Evolutionary conservation across 768 basidiomycete species (phyloP), one percentile per base, ranked within the genome.

Genomic region (Gloeostereum incarnatum): DNA sequence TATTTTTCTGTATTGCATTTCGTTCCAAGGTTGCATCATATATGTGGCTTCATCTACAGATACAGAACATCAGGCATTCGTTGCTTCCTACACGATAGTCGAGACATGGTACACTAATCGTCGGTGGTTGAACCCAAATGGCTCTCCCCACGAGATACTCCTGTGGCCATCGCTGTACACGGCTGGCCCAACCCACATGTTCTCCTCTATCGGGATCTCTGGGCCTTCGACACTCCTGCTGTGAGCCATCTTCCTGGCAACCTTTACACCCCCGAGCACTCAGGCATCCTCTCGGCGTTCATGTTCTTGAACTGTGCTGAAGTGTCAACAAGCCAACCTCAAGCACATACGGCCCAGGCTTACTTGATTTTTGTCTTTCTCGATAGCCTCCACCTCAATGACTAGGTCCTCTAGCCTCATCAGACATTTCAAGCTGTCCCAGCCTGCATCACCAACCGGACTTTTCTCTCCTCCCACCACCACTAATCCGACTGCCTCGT

Each of bases 401-500:
- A 45, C 35, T 10, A 55, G 37, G 19, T 51, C 43, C 33, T 48
- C 16, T 25, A 55, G 33, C 17, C 40, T 35, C 10, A 34, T 36
- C 2, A 49, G 19, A 16, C 27, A 27, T 20, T 30, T 35, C 38
- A 51, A 26, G 30, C 37, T 41, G 1, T 17, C 5, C 3, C 38
- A 39, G 51, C 53, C 1, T 42, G 20, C 6, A 42, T 19, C 3
- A 55, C 35, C 16, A 20, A 11, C 2, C 52, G 44, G 5, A 24
- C 16, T 6, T 45, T 24, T n/a, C 40, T 40, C 8, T n/a, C 8
- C 40, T 54, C 53, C 53, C 53, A 55, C 7, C 16, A 37, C 48
- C 53, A 51, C 53, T 51, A 55, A 37, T 55, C 53, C 7, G 41
- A 34, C 35, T 52, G 50, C 6, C 50, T 42, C 11, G 49, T 39